A percentile compares a stretch with the other conserved stretches of the same genome.
Evolutionary conservation across 108 stramenopile genomes (phyloP).

Genomic region (Pseudonitzschia multistriata): DNA sequence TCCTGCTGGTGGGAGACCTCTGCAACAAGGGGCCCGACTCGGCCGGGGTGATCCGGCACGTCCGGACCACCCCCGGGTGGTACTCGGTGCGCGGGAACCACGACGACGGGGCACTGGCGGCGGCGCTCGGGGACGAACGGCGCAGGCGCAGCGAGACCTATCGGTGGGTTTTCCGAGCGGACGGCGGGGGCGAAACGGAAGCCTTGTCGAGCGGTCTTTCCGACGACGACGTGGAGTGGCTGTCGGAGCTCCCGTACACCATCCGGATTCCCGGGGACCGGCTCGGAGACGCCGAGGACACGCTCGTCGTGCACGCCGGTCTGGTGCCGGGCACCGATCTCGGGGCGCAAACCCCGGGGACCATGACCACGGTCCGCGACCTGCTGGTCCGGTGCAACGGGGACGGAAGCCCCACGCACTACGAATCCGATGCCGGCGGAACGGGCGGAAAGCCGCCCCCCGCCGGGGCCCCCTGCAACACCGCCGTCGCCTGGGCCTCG

Average conservation of each 20-base stretch:
- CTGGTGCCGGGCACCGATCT: conserved; percentile 44
- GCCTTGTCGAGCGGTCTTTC: conserved; percentile 27
- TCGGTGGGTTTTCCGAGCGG: conserved; percentile 44
- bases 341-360: conserved; percentile 38
- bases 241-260: conserved; percentile 74
- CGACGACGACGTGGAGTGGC: conserved; percentile 67
- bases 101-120: conserved; percentile 76
- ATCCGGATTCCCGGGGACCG: conserved; percentile 45
- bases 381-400: conserved; percentile 19
- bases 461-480: conserved; percentile 1
- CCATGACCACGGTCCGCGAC: conserved; percentile 62
- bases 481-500: conserved; percentile 47
- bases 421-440: conserved; percentile 7
- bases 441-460: background rate
- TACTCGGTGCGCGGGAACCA: conserved; percentile 86
- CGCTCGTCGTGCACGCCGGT: conserved; percentile 73
- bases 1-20: conserved; percentile 89
- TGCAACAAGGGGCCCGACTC: conserved; percentile 89
- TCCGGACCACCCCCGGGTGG: conserved; percentile 50
- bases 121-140: conserved; percentile 57
- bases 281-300: conserved; percentile 33
- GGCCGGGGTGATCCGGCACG: conserved; percentile 62
- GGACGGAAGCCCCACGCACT: background rate
- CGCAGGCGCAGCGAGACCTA: conserved; percentile 43
- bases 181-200: background rate